Conservation (phyloP, 495 filamentous ascomycete genomes). For the Aspergillus heteromorphus region DNA sequence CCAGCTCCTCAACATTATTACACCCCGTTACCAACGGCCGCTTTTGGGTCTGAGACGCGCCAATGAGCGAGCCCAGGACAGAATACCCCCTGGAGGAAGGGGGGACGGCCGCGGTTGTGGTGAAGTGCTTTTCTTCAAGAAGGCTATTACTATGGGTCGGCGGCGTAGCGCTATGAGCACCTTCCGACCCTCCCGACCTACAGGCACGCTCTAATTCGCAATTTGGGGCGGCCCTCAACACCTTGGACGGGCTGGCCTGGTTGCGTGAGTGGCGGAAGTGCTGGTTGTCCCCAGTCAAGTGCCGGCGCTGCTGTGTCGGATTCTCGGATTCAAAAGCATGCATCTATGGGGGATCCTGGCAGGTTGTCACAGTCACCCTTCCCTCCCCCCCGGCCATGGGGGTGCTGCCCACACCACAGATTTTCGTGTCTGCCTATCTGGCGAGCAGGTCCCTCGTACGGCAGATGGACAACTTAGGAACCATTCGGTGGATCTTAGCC, state of each 20-base stretch:
- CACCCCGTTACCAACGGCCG: background rate
- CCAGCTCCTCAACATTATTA: conserved; percentile 2
- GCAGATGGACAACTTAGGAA: background rate
- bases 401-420: background rate
- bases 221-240: conserved; percentile 11
- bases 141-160: conserved; percentile 22
- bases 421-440: background rate
- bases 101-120: background rate
- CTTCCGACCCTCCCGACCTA: conserved; percentile 20
- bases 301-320: background rate
- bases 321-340: background rate
- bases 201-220: conserved; percentile 17
- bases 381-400: background rate
- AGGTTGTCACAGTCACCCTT: background rate
- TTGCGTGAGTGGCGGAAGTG: conserved; percentile 5
- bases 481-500: conserved; percentile 9
- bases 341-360: background rate
- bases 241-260: conserved; percentile 7
- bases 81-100: conserved; percentile 2
- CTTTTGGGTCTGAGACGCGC: background rate
- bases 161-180: conserved; percentile 16
- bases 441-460: background rate
- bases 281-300: background rate
- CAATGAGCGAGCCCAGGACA: conserved; percentile 5
- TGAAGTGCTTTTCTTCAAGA: conserved; percentile 12